Percentiles rank a stretch among this genome's conserved stretches.
phyloP scores from a whole-genome alignment of 164 flowering plant genomes.

The Cinnamomum micranthum region DNA sequence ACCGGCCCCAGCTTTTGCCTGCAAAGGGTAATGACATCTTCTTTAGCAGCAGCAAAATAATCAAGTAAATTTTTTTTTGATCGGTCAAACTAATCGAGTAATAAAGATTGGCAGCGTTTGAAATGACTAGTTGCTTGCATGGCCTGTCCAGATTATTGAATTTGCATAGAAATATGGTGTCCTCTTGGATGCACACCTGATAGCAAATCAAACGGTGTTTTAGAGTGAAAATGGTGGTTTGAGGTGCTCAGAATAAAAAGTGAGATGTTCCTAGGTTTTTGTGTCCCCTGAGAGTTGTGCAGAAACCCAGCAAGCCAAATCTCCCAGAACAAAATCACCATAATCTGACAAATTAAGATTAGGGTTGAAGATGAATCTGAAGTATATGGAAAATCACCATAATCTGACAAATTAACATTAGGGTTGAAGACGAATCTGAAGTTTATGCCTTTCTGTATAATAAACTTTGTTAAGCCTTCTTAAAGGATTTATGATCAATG shows the following conservation, averaged over 20 bases:
- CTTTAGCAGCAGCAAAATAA: not conserved
- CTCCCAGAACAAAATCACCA: no score
- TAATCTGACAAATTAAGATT: no score
- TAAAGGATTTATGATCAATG: not conserved
- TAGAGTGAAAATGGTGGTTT: no score
- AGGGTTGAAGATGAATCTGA: not conserved
- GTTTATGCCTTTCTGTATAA: not conserved
- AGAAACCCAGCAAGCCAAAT: no score
- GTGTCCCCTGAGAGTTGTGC: no score
- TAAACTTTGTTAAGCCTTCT: not conserved
- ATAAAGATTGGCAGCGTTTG: not conserved
- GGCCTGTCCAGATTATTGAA: not conserved
- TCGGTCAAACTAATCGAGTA: not conserved
- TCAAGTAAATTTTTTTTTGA: not conserved
- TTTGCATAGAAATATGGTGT: no score
- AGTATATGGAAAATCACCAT: no score
- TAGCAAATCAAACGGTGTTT: no score
- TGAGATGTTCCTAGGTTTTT: no score
- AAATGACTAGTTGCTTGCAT: not conserved
- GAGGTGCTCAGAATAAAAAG: no score
- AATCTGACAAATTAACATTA: no score
- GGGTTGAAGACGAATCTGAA: not conserved
- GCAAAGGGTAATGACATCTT: conserved; percentile 22
- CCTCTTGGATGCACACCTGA: no score
- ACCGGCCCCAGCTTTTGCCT: conserved; percentile 98